Conservation (phyloP, 2,329 filamentous ascomycete genomes). For the Spiromastix sp. region DNA sequence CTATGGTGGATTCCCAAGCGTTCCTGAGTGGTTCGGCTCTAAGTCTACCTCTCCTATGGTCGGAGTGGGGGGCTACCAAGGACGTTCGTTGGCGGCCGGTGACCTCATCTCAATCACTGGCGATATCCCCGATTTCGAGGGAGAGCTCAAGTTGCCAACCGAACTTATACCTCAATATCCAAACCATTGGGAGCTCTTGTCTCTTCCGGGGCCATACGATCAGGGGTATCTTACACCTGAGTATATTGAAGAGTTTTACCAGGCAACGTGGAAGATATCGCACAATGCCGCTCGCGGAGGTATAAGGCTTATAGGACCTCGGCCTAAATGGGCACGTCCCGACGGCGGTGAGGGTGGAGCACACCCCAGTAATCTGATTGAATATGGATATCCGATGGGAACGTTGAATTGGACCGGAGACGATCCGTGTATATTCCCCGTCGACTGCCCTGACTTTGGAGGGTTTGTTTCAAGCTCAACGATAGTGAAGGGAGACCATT, state of each 20-base stretch:
- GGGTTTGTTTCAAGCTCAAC: conserved; percentile 50
- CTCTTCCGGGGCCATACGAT: conserved; percentile 48
- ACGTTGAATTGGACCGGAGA: conserved; percentile 53
- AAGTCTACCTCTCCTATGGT: conserved; percentile 51
- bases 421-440: conserved; percentile 48
- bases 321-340: conserved; percentile 47
- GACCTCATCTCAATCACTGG: conserved; percentile 41
- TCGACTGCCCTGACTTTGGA: conserved; percentile 51
- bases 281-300: conserved; percentile 53
- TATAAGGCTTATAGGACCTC: conserved; percentile 49
- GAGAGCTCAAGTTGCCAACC: conserved; percentile 32
- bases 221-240: conserved; percentile 42
- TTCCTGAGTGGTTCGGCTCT: conserved; percentile 48
- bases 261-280: conserved; percentile 48
- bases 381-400: conserved; percentile 51
- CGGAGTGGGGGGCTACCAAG: conserved; percentile 50
- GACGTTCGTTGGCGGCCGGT: conserved; percentile 43
- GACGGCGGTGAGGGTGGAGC: conserved; percentile 54
- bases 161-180: conserved; percentile 40
- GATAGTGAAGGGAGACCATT: conserved; percentile 47
- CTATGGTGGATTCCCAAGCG: conserved; percentile 43
- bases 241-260: conserved; percentile 48
- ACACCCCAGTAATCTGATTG: conserved; percentile 50
- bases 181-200: conserved; percentile 42
- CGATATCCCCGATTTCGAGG: conserved; percentile 23